Percentiles rank a stretch among this genome's conserved stretches.
Conservation (phyloP, 495 filamentous ascomycete species). For the Neurospora tetraspora region DNA sequence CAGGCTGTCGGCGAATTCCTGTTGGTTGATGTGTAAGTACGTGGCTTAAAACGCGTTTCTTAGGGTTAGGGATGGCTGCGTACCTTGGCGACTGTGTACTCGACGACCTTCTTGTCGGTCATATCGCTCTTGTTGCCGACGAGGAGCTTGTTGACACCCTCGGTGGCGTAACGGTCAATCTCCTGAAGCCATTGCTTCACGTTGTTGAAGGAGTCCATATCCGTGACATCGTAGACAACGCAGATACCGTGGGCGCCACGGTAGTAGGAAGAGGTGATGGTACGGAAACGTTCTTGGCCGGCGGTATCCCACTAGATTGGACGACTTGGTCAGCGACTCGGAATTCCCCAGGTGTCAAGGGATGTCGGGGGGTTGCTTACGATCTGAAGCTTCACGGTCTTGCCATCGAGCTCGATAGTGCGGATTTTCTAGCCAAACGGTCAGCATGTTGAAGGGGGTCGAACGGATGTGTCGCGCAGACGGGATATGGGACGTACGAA, state of each 20-base stretch:
- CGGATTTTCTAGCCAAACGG: slow-evolving; percentile 77
- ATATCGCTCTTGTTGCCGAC: slow-evolving; percentile 99
- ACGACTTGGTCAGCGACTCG: slow-evolving; percentile 6
- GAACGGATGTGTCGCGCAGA: not conserved
- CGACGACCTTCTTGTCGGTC: slow-evolving; percentile 99
- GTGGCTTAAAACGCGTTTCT: not conserved
- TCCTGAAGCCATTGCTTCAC: slow-evolving; percentile 99
- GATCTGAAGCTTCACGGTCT: slow-evolving; percentile 99
- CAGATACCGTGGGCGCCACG: slow-evolving; percentile 97
- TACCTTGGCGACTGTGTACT: slow-evolving; percentile 99
- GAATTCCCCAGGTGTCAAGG: not conserved
- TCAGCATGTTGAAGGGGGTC: slow-evolving; percentile 16
- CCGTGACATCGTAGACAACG: slow-evolving; percentile 99
- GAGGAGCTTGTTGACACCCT: slow-evolving; percentile 97
- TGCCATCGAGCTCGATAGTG: slow-evolving; percentile 97
- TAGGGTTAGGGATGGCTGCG: not conserved
- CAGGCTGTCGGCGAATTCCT: slow-evolving; percentile 99
- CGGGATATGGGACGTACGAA: slow-evolving; percentile 56
- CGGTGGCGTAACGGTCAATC: slow-evolving; percentile 96
- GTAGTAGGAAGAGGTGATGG: slow-evolving; percentile 99
- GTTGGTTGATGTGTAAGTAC: slow-evolving; percentile 7
- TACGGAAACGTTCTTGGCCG: slow-evolving; percentile 98
- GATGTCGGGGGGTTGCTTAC: slow-evolving; percentile 43
- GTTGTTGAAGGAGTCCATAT: slow-evolving; percentile 99
- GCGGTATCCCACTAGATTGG: slow-evolving; percentile 86